Evolutionary conservation across 371 early-diverging fungal species (phyloP).

Genomic region (Actinomucor elegans): DNA sequence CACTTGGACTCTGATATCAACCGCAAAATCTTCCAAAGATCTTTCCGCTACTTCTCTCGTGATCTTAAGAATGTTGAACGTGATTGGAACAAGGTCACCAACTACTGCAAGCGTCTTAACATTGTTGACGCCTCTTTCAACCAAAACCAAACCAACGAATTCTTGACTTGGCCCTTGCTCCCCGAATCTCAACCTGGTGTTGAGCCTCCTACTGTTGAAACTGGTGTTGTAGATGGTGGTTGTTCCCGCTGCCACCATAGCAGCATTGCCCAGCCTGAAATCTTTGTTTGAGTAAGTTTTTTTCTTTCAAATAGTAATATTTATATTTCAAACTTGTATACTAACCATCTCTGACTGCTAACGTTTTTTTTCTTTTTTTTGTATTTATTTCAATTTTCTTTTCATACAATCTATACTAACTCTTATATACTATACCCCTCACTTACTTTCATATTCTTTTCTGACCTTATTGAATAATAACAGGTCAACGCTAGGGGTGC

Average conservation of each 20-base stretch:
- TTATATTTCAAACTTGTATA: neutral
- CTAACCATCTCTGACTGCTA: neutral
- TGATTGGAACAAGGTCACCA: conserved; percentile 72
- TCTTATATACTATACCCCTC: neutral
- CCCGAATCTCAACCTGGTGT: conserved; percentile 41
- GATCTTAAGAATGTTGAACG: conserved; percentile 64
- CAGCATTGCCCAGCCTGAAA: conserved; percentile 21
- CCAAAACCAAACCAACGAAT: conserved; percentile 67
- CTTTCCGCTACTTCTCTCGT: conserved; percentile 63
- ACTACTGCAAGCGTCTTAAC: conserved; percentile 60
- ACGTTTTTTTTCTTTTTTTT: neutral
- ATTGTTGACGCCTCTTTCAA: conserved; percentile 55
- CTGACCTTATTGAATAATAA: conserved; percentile 2
- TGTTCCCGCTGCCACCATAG: conserved; percentile 13
- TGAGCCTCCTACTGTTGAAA: conserved; percentile 43
- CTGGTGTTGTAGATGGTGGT: conserved; percentile 36
- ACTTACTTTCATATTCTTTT: conserved; percentile 3
- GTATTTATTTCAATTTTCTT: neutral
- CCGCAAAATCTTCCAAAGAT: conserved; percentile 66
- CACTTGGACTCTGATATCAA: conserved; percentile 52
- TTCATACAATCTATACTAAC: neutral
- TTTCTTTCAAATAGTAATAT: too few species aligned
- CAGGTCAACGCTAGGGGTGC: conserved; percentile 56
- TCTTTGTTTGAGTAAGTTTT: conserved; percentile 2
- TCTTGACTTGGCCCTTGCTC: conserved; percentile 44